phyloP scores from a whole-genome alignment of 805 yeast genomes.

The Cephaloascus fragrans region DNA sequence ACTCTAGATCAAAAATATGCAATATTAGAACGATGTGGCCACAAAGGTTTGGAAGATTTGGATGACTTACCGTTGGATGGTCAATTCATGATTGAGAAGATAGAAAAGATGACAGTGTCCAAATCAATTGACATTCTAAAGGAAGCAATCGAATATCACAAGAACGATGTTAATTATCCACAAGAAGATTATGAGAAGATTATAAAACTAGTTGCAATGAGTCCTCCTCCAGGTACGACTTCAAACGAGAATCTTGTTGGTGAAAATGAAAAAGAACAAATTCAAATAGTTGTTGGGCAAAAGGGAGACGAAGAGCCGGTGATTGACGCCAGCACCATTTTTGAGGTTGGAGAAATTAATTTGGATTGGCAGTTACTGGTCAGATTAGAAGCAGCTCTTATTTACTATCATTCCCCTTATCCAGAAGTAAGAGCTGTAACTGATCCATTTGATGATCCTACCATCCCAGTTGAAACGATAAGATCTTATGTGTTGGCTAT shows the following conservation, averaged over 20 bases:
- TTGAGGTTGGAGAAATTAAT: background rate
- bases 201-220: slow-evolving; percentile 6
- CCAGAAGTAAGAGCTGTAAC: slow-evolving; percentile 61
- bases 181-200: slow-evolving; percentile 22
- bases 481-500: slow-evolving; percentile 46
- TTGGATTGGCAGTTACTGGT: slow-evolving; percentile 21
- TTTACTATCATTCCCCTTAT: slow-evolving; percentile 39
- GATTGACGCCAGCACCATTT: no score
- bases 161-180: slow-evolving; percentile 39
- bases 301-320: no score
- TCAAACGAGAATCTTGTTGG: background rate
- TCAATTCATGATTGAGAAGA: slow-evolving; percentile 20
- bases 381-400: slow-evolving; percentile 31
- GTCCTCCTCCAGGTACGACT: background rate
- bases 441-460: slow-evolving; percentile 44
- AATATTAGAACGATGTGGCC: slow-evolving; percentile 16
- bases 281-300: no score
- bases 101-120: slow-evolving; percentile 12
- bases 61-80: slow-evolving; percentile 20
- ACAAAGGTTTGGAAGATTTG: slow-evolving; percentile 14
- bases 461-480: slow-evolving; percentile 38
- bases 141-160: slow-evolving; percentile 28
- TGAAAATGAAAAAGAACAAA: background rate
- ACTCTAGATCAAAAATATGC: slow-evolving; percentile 15
- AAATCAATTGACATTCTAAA: slow-evolving; percentile 30